Base-by-base conservation (phyloP, 495 filamentous ascomycete genomes). In the Pyrenula aspistea region DNA sequence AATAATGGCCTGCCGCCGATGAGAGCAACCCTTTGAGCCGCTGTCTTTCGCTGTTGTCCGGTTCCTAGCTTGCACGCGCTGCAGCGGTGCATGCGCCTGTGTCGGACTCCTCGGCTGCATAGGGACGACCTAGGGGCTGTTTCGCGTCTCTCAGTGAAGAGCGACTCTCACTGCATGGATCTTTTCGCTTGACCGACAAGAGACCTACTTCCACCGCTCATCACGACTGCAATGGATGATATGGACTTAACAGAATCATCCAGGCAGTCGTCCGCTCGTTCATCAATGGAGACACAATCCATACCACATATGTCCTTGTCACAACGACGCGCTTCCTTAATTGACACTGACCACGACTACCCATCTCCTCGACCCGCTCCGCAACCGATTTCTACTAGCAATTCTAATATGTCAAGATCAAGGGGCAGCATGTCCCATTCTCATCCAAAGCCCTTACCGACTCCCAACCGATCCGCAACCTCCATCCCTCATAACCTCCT, bases 401-500 rank as follows among this genome's bases (percentile, higher is more conserved):
- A 59, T 23, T 55, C 65, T 55, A 60, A 62, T 59, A 53, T 70
- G 56, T 65, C 66, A 58, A 48, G 69, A 57, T 55, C 55, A 61
- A 72, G 69, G 60, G 66, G 69, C 42, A 63, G 61, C 24, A 64
- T 73, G 25, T 59, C 66, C 24, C 69, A 70, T 50, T 64, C 68
- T 49, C 76, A 77, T 47, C 71, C 76, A 19, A 70, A 71, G 59
- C 74, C 78, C 25, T 75, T 82, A 42, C 72, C 76, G 42, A 76
- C 77, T 2, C 75, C 76, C 52, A 78, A 69, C 57, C 81, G 78
- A 55, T 68, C 75, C 25, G 57, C 69, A 50, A 69, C 78, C 49
- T 61, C 75, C 31, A 74, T 81, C 56, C 81, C 83, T 56, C 76
- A 73, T 48, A 85, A 77, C 60, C 75, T 83, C 10, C 72, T 84